Evolutionary conservation across 805 yeast species (phyloP).

Genomic region (Cyberlindnera bimundalis): DNA sequence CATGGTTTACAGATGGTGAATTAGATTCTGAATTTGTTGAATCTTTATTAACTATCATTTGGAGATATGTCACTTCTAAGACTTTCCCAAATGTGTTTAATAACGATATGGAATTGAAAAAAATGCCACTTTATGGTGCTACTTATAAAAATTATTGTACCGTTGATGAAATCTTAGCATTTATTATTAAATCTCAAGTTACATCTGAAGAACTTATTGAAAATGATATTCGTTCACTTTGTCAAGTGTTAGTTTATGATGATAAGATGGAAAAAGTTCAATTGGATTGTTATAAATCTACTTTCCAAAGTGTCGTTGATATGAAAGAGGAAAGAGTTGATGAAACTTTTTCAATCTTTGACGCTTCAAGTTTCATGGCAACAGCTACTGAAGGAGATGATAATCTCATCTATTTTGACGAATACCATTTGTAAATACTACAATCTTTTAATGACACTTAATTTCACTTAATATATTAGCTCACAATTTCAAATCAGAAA

Average conservation of each 20-base stretch:
- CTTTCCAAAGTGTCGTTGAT: slow-evolving; percentile 78
- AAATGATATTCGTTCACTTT: slow-evolving; percentile 72
- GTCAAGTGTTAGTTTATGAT: slow-evolving; percentile 85
- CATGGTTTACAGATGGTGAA: slow-evolving; percentile 97
- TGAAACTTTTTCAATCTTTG: slow-evolving; percentile 39
- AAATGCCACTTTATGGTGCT: slow-evolving; percentile 46
- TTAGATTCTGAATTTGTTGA: slow-evolving; percentile 92
- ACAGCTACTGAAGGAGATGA: slow-evolving; percentile 33
- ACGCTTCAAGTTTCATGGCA: slow-evolving; percentile 38
- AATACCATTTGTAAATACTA: slow-evolving; percentile 35
- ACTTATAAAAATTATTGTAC: slow-evolving; percentile 63
- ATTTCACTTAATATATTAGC: neutral
- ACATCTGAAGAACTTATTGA: slow-evolving; percentile 76
- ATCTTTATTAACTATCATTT: slow-evolving; percentile 73
- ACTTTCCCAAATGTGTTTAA: slow-evolving; percentile 72
- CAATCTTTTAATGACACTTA: neutral
- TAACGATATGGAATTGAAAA: slow-evolving; percentile 26
- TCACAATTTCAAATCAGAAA: slow-evolving; percentile 17
- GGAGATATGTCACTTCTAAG: slow-evolving; percentile 78
- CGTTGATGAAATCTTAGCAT: slow-evolving; percentile 69
- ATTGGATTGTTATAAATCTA: slow-evolving; percentile 68
- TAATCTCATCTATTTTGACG: slow-evolving; percentile 44
- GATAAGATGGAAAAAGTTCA: slow-evolving; percentile 72
- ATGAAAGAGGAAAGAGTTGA: slow-evolving; percentile 39
- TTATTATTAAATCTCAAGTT: slow-evolving; percentile 67